phyloP scores from a whole-genome alignment of 2,329 filamentous ascomycete genomes.

The Leptosphaerulina australis region DNA sequence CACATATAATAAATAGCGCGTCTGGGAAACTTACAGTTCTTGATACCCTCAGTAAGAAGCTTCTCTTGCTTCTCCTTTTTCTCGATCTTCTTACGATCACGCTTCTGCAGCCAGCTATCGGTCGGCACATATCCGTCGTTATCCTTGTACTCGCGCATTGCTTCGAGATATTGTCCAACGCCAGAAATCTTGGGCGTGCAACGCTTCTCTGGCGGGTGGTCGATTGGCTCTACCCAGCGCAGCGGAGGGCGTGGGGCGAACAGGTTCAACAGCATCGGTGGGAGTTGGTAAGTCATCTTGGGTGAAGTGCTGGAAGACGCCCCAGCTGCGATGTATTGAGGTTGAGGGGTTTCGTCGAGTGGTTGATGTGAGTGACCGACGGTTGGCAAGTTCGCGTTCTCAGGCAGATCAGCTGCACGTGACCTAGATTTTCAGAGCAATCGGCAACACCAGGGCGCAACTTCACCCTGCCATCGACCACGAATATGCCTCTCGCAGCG shows the following conservation, averaged over 20 bases:
- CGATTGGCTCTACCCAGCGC: conserved; percentile 83
- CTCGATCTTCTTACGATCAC: conserved; percentile 82
- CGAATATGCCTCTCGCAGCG: conserved; percentile 56
- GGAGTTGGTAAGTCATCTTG: conserved; percentile 93
- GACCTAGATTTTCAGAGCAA: conserved; percentile 26
- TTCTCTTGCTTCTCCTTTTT: conserved; percentile 72
- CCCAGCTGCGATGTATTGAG: conserved; percentile 31
- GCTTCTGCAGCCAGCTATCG: conserved; percentile 89
- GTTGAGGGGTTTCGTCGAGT: conserved; percentile 12
- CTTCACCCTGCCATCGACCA: conserved; percentile 23
- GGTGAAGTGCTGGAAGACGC: conserved; percentile 44
- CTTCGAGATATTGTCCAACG: conserved; percentile 74
- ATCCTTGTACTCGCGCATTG: conserved; percentile 77
- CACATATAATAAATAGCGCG: conserved; percentile 1
- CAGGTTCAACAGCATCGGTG: conserved; percentile 87
- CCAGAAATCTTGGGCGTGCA: conserved; percentile 75
- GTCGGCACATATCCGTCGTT: conserved; percentile 78
- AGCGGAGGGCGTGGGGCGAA: conserved; percentile 93
- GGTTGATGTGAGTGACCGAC: conserved; percentile 25
- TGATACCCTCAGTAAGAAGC: conserved; percentile 67
- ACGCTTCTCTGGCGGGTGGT: conserved; percentile 82
- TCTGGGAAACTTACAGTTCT: conserved; percentile 61
- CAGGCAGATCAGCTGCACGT: conserved; percentile 34
- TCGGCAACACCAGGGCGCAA: conserved; percentile 1
- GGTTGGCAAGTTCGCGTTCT: conserved; percentile 2